Evolutionary conservation across 257 asterid genomes (phyloP).

Genomic region (Coffea canephora): DNA sequence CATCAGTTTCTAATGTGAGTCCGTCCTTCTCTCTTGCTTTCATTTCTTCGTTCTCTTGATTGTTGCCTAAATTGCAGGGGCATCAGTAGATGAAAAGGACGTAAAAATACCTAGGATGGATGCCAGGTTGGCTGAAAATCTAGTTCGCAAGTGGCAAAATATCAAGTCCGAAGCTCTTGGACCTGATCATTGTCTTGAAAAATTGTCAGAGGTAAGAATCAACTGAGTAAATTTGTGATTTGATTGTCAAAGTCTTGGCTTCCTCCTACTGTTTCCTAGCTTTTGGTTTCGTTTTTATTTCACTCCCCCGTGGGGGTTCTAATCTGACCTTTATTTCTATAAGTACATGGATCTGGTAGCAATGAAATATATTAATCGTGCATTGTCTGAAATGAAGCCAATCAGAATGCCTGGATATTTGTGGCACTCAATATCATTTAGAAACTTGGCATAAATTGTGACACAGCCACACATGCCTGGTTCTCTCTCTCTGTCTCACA

Average conservation of each 20-base stretch:
- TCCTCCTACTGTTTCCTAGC: neutral
- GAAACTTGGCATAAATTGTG: neutral
- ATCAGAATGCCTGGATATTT: too few species aligned
- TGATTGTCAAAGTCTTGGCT: neutral
- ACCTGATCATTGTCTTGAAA: constrained; percentile 66
- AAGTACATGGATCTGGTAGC: neutral
- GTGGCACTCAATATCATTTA: too few species aligned
- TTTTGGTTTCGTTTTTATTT: neutral
- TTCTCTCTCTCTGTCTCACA: neutral
- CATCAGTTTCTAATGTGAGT: neutral
- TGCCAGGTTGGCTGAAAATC: constrained; percentile 78
- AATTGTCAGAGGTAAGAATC: constrained; percentile 70
- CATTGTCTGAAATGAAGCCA: neutral
- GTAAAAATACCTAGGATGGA: constrained; percentile 79
- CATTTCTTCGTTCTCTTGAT: constrained; percentile 11
- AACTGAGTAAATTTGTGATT: neutral
- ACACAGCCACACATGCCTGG: too few species aligned
- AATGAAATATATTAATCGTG: neutral
- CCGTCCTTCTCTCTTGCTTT: neutral
- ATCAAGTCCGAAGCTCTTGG: constrained; percentile 91
- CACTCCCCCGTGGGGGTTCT: constrained; percentile 1
- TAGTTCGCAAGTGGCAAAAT: constrained; percentile 84
- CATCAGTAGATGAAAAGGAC: constrained; percentile 42
- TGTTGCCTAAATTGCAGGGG: constrained; percentile 40
- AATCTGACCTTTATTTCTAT: neutral